Conservation (phyloP, 2,329 filamentous ascomycete genomes). For the Exophiala dermatitidis region DNA sequence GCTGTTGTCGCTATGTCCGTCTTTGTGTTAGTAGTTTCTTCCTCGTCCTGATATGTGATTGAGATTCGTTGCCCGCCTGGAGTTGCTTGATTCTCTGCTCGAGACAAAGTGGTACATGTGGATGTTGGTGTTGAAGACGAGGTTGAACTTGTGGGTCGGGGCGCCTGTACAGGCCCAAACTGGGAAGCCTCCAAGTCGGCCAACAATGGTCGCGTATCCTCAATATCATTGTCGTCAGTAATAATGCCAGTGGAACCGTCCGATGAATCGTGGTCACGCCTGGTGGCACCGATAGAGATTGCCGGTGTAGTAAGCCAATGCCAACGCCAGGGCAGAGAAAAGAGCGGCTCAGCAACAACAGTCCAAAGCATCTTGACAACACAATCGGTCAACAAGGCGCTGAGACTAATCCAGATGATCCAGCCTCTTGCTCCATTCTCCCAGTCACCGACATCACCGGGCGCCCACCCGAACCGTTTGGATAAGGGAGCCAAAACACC, state of each 20-base stretch:
- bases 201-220: neutral
- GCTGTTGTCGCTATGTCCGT: neutral
- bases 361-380: neutral
- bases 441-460: neutral
- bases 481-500: neutral
- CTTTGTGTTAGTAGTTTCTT: neutral
- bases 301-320: neutral
- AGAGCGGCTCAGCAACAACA: neutral
- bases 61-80: no score
- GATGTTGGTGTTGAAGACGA: no score
- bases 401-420: neutral
- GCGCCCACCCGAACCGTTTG: neutral
- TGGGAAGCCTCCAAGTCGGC: neutral
- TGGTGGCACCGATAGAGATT: no score
- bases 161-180: neutral
- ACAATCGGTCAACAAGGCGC: neutral
- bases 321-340: neutral
- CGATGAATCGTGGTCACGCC: neutral
- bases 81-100: no score
- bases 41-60: no score
- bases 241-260: no score
- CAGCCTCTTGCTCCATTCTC: neutral
- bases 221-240: no score
- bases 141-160: neutral
- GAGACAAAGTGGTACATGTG: no score